phyloP scores from a whole-genome alignment of 1,139 yeast genomes.

The Scheffersomyces titani region DNA sequence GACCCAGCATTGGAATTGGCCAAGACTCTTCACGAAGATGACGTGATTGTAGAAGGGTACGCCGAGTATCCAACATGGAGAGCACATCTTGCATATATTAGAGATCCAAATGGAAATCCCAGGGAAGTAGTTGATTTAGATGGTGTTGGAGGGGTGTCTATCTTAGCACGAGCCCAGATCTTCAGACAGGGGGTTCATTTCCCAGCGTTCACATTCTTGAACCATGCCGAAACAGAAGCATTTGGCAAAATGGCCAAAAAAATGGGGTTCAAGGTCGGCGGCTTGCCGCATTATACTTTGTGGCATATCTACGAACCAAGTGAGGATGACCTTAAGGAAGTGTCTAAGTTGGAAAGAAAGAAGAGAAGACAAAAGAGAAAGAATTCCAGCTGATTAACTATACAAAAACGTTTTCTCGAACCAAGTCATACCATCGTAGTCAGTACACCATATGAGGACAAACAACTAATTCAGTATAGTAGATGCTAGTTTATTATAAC shows the following conservation, averaged over 20 bases:
- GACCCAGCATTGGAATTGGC: conserved; percentile 71
- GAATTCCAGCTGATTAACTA: not conserved
- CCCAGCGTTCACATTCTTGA: conserved; percentile 86
- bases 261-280: conserved; percentile 82
- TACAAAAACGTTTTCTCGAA: conserved; percentile 2
- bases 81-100: conserved; percentile 73
- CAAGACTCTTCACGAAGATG: conserved; percentile 68
- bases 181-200: conserved; percentile 82
- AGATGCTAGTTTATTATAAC: not conserved
- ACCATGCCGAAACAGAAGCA: conserved; percentile 92
- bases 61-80: conserved; percentile 90
- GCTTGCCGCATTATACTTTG: conserved; percentile 84
- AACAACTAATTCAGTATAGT: not conserved
- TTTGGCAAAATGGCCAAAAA: conserved; percentile 83
- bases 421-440: not conserved
- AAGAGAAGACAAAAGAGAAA: conserved; percentile 46
- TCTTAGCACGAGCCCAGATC: conserved; percentile 78
- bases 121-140: conserved; percentile 72
- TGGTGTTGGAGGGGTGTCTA: conserved; percentile 91
- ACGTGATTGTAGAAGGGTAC: conserved; percentile 88
- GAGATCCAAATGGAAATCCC: conserved; percentile 74
- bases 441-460: not conserved
- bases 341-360: conserved; percentile 70
- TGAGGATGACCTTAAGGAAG: conserved; percentile 81
- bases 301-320: conserved; percentile 92